phyloP scores from a whole-genome alignment of 2,329 filamentous ascomycete species.

The Diatrype stigma region DNA sequence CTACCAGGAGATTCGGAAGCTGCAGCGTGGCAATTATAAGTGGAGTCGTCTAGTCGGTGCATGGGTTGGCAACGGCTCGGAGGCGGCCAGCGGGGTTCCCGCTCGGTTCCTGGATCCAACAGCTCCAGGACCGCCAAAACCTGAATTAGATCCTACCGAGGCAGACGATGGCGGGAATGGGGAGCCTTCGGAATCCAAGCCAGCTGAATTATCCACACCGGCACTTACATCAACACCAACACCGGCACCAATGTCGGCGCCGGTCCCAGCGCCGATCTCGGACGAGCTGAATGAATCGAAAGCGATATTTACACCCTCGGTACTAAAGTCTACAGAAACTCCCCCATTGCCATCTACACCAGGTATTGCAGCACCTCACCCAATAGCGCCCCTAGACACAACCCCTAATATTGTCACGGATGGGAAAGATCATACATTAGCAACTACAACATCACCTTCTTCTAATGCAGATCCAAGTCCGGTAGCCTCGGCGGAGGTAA shows the following conservation, averaged over 20 bases:
- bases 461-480: neutral
- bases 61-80: constrained; percentile 68
- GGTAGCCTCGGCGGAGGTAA: neutral
- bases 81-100: constrained; percentile 72
- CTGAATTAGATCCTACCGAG: constrained; percentile 17
- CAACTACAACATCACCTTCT: neutral
- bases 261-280: neutral
- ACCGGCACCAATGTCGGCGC: neutral
- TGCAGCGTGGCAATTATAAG: constrained; percentile 68
- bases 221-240: neutral
- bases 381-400: neutral
- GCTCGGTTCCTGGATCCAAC: constrained; percentile 60
- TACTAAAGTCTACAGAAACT: constrained; percentile 2
- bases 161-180: constrained; percentile 6
- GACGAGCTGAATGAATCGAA: constrained; percentile 1
- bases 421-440: neutral
- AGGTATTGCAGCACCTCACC: neutral
- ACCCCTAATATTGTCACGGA: neutral
- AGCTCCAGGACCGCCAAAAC: constrained; percentile 24
- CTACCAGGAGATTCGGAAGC: constrained; percentile 75
- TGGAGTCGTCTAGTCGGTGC: constrained; percentile 80
- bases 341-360: neutral
- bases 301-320: constrained; percentile 3
- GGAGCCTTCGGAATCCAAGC: constrained; percentile 1
- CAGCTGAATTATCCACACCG: neutral